Evolutionary conservation across 2,329 filamentous ascomycete species (phyloP), one percentile per base, ranked within the genome.

Genomic region (Epichloe coenophiala): DNA sequence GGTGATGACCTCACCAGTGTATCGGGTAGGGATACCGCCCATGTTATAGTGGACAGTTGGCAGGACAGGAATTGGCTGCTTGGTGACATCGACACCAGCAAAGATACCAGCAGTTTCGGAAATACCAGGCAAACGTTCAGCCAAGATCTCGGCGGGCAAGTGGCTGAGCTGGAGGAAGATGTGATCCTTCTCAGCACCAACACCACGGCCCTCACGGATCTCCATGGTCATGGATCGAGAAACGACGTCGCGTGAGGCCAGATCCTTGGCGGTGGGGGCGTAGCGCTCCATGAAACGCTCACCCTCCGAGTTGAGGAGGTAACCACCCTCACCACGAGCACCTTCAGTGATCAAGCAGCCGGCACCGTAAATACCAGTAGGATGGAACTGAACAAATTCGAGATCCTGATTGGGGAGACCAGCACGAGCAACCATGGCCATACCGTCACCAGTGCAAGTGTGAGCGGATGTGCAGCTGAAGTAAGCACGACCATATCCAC

Each of bases 211-310:
- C 63, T 97, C 90, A 51, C 91, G 88, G 65, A 97, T 97, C 73
- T 98, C 91, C 74, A 97, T 80, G 53, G 90, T 98, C 89, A 98
- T 98, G 56, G 88, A 95, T 66, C 93, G 86, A 55, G 89, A 95
- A 58, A 97, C 91, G 60, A 97, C 93, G 63, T 98, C 91, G 71
- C 91, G 88, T 62, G 84, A 89, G 57, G 91, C 91, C 65, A 98
- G 79, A 82, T 98, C 91, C 81, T 96, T 97, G 61, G 91, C 91
- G 47, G 91, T 97, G 53, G 91, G 91, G 42, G 91, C 91, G 66
- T 98, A 98, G 65, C 91, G 84, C 75, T 97, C 91, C 91, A 98
- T 98, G 75, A 98, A 98, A 63, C 91, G 86, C 75, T 97, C 93
- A 74, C 91, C 91, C 77, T 97, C 87, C 5, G 87, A 89, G 81